These are phyloP conservation scores for Blastobotrys aristatus DNA, from an alignment of 1,139 yeast species.

Conservation along the genomic window DNA sequence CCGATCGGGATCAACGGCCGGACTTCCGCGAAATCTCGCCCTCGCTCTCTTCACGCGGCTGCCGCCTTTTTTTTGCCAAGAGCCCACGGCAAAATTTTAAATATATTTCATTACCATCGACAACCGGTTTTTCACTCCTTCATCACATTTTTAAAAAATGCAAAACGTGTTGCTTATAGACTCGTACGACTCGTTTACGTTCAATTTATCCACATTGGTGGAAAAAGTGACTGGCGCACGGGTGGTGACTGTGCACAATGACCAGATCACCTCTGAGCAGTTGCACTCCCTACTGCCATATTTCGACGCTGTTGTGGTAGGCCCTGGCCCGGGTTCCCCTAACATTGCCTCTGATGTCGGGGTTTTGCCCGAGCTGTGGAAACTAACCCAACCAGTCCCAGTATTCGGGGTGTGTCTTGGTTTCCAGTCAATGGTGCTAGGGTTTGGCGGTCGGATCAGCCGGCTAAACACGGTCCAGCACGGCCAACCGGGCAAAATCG, in stretches of 20 bases:
- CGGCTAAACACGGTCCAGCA: conserved; percentile 63
- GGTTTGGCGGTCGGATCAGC: conserved; percentile 54
- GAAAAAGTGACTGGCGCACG: conserved; percentile 47
- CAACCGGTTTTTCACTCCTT: too few species aligned
- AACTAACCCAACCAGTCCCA: conserved; percentile 45
- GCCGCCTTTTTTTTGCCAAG: too few species aligned
- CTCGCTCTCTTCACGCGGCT: too few species aligned
- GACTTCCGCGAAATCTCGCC: too few species aligned
- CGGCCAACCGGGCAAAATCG: conserved; percentile 69
- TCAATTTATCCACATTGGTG: conserved; percentile 67
- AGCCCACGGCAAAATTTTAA: too few species aligned
- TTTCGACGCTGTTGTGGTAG: conserved; percentile 79
- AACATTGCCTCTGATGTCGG: conserved; percentile 62
- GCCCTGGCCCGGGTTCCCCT: conserved; percentile 98
- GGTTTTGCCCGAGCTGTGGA: conserved; percentile 54
- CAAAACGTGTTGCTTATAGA: conserved; percentile 63
- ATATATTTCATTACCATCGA: too few species aligned
- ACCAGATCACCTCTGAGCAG: conserved; percentile 47
- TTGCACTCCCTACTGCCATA: conserved; percentile 39
- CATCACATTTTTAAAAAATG: too few species aligned
- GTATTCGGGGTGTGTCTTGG: conserved; percentile 91
- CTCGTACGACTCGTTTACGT: conserved; percentile 92
- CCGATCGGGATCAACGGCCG: too few species aligned
- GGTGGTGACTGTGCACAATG: conserved; percentile 73
- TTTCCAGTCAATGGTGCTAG: conserved; percentile 72